Base-by-base conservation (phyloP, 768 basidiomycete species). In the Stropharia rugosoannulata region DNA sequence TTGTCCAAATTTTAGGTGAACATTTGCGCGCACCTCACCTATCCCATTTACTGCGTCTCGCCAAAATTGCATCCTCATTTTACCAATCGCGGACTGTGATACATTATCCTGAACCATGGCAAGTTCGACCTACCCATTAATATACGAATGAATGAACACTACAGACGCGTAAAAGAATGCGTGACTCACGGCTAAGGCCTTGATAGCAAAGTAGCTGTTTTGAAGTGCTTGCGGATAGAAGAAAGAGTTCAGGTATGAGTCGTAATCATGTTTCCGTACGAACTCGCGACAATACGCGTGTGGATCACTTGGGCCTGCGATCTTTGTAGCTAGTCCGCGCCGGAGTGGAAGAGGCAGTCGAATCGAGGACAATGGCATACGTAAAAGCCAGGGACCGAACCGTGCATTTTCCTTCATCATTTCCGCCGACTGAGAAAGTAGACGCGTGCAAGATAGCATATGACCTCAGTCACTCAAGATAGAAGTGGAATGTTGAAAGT, bases 31-130 rank as follows among this genome's bases (percentile, higher is more conserved):
- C 64, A 89, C 92, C 65, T 87, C 80, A 63, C 74, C 74, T 18
- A 92, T 82, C 45, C 73, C 79, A 63, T 85, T 89, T 25, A 93
- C 64, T 11, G 89, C 85, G 65, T 95, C 90, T 62, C 84, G 81
- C 92, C 92, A 95, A 67, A 93, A 94, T 66, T 93, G 86, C 75
- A 92, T 81, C 60, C 90, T 80, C 80, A 93, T 90, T 67, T 84
- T 83, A n/a, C 90, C 92, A 54, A 94, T 83, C 38, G 80, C 75
- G 36, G 81, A 66, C 56, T 87, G 88, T 15, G 90, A 89, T 12
- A 90, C 87, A 38, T 79, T 75, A 58, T 95, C 93, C 68, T 86
- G 89, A 15, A 92, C 72, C 66, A 75, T 87, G 9, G 91, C 86
- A 51, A 93, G 70, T 67, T 94, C 92, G 51, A 89, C 81, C 88